phyloP scores from a whole-genome alignment of 768 basidiomycete species.

The Tulasnella sp. region DNA sequence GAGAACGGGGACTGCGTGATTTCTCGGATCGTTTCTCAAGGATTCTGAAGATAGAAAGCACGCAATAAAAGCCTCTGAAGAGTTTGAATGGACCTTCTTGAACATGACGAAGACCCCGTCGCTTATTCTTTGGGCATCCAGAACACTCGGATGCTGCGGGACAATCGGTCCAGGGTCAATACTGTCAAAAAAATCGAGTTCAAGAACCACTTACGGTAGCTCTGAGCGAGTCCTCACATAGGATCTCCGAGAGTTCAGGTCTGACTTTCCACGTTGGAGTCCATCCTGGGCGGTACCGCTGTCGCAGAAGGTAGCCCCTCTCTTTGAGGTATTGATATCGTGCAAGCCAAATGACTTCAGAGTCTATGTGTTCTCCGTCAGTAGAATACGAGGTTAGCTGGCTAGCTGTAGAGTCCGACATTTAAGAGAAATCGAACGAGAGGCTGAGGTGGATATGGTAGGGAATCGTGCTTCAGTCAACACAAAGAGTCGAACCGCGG shows the following conservation, averaged over 20 bases:
- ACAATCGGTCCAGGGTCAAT: background rate
- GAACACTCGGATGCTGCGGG: background rate
- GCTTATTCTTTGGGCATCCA: background rate
- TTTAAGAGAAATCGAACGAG: too few species aligned
- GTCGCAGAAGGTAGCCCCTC: slow-evolving; percentile 18
- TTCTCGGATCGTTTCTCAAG: background rate
- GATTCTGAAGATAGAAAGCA: background rate
- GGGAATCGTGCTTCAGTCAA: too few species aligned
- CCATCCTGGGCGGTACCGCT: slow-evolving; percentile 21
- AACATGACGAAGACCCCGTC: background rate
- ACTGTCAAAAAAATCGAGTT: background rate
- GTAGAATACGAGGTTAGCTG: too few species aligned
- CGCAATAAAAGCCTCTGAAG: background rate
- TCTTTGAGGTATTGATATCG: background rate
- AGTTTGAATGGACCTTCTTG: background rate
- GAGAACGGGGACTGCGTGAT: background rate
- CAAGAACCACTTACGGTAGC: background rate
- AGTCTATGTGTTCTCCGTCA: background rate
- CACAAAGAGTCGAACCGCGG: too few species aligned
- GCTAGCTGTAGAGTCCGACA: too few species aligned
- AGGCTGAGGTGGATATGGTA: too few species aligned
- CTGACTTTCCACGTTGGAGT: slow-evolving; percentile 8
- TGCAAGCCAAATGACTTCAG: background rate
- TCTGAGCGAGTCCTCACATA: background rate
- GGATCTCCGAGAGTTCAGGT: background rate